Conservation (phyloP, 345 rosid species). For the Angophora floribunda region DNA sequence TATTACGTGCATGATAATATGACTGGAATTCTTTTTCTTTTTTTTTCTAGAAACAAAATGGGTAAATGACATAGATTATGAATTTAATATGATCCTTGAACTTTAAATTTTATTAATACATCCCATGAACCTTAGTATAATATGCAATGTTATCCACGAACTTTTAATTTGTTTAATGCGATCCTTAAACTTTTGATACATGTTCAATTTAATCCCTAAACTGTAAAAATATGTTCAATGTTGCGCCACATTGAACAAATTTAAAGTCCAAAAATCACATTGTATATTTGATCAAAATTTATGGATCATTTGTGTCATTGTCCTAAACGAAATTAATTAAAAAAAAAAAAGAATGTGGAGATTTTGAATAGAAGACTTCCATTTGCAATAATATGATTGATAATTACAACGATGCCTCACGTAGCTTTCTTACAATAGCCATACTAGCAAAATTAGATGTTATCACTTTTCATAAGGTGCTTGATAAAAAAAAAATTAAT, state of each 20-base stretch:
- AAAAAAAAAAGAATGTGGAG: not conserved
- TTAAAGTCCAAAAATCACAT: not conserved
- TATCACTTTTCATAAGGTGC: not conserved
- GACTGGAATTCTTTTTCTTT: not conserved
- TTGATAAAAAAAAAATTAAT: not conserved
- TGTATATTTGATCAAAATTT: fast-evolving
- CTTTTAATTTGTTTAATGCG: no score
- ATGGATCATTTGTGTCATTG: no score
- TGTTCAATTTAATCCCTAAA: no score
- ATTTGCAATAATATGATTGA: not conserved
- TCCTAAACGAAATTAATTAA: fast-evolving
- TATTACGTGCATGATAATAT: not conserved
- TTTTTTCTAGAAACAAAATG: not conserved
- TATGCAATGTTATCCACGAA: no score
- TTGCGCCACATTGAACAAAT: not conserved
- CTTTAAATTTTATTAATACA: no score
- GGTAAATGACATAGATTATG: not conserved
- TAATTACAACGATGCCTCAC: not conserved
- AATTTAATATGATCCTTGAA: not conserved
- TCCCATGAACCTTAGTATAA: not conserved
- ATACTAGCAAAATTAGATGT: not conserved
- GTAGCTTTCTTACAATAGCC: no score
- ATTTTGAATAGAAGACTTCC: not conserved
- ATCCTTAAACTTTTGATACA: no score
- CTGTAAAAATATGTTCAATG: not conserved